phyloP scores from a whole-genome alignment of 306 rosid species.

The Corylus americana region DNA sequence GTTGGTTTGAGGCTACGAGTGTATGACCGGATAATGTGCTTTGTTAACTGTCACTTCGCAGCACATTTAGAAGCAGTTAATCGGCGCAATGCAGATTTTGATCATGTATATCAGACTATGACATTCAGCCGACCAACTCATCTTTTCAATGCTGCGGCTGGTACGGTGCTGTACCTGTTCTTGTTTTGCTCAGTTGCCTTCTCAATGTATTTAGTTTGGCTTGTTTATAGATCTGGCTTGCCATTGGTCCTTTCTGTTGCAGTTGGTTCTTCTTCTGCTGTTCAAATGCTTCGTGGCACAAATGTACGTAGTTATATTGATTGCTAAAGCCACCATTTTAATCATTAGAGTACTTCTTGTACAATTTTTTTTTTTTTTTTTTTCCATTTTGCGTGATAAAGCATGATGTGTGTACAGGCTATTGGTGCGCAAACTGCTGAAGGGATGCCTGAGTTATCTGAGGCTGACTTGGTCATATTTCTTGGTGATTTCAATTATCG shows the following conservation, averaged over 20 bases:
- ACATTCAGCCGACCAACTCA: slow-evolving; percentile 68
- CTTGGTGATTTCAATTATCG: slow-evolving; percentile 97
- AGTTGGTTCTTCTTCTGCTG: slow-evolving; percentile 75
- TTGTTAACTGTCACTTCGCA: slow-evolving; percentile 97
- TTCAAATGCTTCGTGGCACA: slow-evolving; percentile 56
- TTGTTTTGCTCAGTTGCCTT: slow-evolving; percentile 52
- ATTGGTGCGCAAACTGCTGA: slow-evolving; percentile 59
- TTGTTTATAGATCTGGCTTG: slow-evolving; percentile 73
- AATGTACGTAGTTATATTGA: slow-evolving; percentile 58
- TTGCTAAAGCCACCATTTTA: slow-evolving; percentile 27
- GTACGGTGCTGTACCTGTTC: slow-evolving; percentile 57
- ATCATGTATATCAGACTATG: slow-evolving; percentile 89
- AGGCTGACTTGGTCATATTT: slow-evolving; percentile 88
- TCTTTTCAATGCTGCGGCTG: slow-evolving; percentile 57
- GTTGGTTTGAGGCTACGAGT: slow-evolving; percentile 96
- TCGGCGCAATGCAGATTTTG: slow-evolving; percentile 96
- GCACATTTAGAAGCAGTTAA: slow-evolving; percentile 92
- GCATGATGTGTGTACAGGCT: slow-evolving; percentile 45
- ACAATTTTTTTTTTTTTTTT: slow-evolving; percentile 6
- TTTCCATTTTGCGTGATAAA: slow-evolving; percentile 24
- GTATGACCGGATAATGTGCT: slow-evolving; percentile 76
- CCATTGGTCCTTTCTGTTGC: slow-evolving; percentile 79
- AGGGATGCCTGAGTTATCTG: slow-evolving; percentile 84
- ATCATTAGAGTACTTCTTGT: slow-evolving; percentile 28
- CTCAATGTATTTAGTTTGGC: slow-evolving; percentile 53